Evolutionary conservation across 257 asterid genomes (phyloP).

Genomic region (Prunella vulgaris): DNA sequence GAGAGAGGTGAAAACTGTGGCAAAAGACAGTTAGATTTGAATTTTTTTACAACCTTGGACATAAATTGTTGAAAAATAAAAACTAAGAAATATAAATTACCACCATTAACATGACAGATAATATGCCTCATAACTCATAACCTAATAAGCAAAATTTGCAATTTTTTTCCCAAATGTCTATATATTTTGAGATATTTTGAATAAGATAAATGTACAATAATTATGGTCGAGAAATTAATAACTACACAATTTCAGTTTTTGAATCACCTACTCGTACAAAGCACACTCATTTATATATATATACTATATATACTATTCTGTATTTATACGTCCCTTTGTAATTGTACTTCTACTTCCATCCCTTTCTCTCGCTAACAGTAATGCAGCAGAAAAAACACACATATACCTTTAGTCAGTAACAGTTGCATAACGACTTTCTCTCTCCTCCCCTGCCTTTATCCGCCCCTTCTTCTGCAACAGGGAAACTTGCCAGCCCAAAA

Average conservation of each 20-base stretch:
- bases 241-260: background rate
- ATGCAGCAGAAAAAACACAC: background rate
- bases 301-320: background rate
- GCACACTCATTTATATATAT: background rate
- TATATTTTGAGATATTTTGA: too few species aligned
- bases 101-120: too few species aligned
- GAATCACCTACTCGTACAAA: background rate
- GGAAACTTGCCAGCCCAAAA: background rate
- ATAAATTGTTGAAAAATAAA: too few species aligned
- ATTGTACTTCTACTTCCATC: background rate
- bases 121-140: too few species aligned
- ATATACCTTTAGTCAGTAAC: constrained; percentile 35
- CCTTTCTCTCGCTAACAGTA: constrained; percentile 13
- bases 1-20: too few species aligned
- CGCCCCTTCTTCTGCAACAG: background rate
- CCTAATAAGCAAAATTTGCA: too few species aligned
- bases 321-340: background rate
- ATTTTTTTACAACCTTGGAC: too few species aligned
- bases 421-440: constrained; percentile 5
- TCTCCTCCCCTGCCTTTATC: background rate
- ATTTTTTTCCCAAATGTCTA: too few species aligned
- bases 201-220: too few species aligned
- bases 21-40: too few species aligned
- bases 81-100: too few species aligned
- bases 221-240: too few species aligned